Evolutionary conservation across 768 basidiomycete genomes (phyloP).

Genomic region (Agrocybe pediades): DNA sequence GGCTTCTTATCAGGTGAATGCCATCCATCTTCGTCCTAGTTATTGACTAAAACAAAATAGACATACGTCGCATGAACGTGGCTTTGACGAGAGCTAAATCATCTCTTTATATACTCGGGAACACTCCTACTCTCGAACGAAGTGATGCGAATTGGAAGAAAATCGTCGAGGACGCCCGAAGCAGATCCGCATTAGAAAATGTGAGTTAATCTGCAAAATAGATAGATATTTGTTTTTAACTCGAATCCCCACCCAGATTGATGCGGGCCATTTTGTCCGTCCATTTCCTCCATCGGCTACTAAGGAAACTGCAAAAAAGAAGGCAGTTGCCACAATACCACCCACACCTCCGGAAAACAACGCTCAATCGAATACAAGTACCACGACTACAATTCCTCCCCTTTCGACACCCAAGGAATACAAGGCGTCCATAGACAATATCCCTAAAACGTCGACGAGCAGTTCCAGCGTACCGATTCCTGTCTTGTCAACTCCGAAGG

Average conservation of each 20-base stretch:
- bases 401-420: no score
- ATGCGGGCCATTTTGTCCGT: slow-evolving; percentile 28
- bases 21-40: slow-evolving; percentile 3
- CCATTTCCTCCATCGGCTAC: neutral
- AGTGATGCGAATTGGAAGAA: slow-evolving; percentile 79
- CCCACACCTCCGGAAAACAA: neutral
- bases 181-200: slow-evolving; percentile 61
- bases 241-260: slow-evolving; percentile 27
- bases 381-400: neutral
- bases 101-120: slow-evolving; percentile 91
- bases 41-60: slow-evolving; percentile 30
- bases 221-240: neutral
- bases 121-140: slow-evolving; percentile 85
- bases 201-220: slow-evolving; percentile 41
- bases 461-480: neutral
- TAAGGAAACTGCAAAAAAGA: neutral
- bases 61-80: slow-evolving; percentile 95
- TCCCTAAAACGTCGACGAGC: no score
- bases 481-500: slow-evolving; percentile 10
- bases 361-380: neutral
- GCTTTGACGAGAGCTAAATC: slow-evolving; percentile 95
- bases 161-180: slow-evolving; percentile 77
- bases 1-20: slow-evolving; percentile 85
- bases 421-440: no score
- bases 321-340: neutral